Evolutionary conservation across 2,329 filamentous ascomycete species (phyloP).

Genomic region (Penicillium occitanis): DNA sequence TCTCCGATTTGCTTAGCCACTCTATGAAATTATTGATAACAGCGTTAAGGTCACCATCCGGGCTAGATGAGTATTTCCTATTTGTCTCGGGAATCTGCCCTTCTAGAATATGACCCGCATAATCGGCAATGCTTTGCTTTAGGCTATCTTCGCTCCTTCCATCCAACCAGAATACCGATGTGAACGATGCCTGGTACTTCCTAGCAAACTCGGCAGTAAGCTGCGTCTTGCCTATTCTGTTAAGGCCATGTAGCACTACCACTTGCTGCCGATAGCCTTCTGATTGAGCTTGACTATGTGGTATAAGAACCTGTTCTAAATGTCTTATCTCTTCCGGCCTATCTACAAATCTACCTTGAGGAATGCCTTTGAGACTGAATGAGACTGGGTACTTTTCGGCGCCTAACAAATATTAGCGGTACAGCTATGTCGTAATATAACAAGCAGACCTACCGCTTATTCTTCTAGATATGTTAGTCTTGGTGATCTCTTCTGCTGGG

Average conservation of each 20-base stretch:
- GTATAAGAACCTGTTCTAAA: slow-evolving; percentile 7
- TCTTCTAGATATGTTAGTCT: slow-evolving; percentile 14
- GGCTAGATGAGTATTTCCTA: slow-evolving; percentile 3
- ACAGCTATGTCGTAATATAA: background rate
- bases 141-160: slow-evolving; percentile 39
- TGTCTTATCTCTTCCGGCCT: slow-evolving; percentile 15
- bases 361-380: slow-evolving; percentile 18
- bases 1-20: slow-evolving; percentile 11
- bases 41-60: background rate
- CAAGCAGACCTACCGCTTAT: slow-evolving; percentile 14
- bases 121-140: slow-evolving; percentile 30
- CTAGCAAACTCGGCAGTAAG: slow-evolving; percentile 42
- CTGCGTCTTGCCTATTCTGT: slow-evolving; percentile 52
- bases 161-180: slow-evolving; percentile 48
- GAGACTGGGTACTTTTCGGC: slow-evolving; percentile 10
- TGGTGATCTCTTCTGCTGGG: background rate
- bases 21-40: slow-evolving; percentile 22
- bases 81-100: slow-evolving; percentile 7
- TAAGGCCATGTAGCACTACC: slow-evolving; percentile 38
- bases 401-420: slow-evolving; percentile 10
- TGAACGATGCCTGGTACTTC: slow-evolving; percentile 37
- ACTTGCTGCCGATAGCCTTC: slow-evolving; percentile 8
- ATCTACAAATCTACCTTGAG: slow-evolving; percentile 13
- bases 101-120: slow-evolving; percentile 1
- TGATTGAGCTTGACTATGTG: background rate